phyloP scores from a whole-genome alignment of 2,329 filamentous ascomycete genomes.

The Fusarium sp. region DNA sequence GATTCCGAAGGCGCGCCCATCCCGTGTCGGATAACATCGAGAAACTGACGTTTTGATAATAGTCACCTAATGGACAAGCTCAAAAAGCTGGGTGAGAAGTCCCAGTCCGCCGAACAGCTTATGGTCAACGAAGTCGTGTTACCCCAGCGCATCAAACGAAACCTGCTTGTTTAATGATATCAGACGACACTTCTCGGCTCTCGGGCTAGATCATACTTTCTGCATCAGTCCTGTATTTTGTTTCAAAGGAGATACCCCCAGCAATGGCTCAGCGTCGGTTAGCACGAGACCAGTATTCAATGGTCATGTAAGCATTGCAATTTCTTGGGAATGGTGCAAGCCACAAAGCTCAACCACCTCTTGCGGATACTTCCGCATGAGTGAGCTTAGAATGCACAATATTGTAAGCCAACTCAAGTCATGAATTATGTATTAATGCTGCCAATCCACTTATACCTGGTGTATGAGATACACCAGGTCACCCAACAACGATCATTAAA shows the following conservation, averaged over 20 bases:
- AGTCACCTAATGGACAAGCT: conserved; percentile 68
- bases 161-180: conserved; percentile 37
- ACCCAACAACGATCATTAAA: neutral
- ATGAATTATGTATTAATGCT: conserved; percentile 15
- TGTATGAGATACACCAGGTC: neutral
- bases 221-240: conserved; percentile 2
- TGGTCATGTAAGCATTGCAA: neutral
- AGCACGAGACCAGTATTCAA: neutral
- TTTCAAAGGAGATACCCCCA: conserved; percentile 30
- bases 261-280: conserved; percentile 22
- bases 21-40: conserved; percentile 43
- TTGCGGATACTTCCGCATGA: neutral
- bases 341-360: neutral
- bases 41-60: conserved; percentile 45
- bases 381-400: neutral
- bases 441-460: neutral
- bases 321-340: neutral
- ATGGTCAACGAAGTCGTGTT: conserved; percentile 47
- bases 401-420: neutral
- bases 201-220: neutral
- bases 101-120: conserved; percentile 46
- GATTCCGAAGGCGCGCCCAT: conserved; percentile 42
- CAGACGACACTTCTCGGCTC: neutral
- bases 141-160: conserved; percentile 58
- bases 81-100: conserved; percentile 55